Conservation (phyloP, 2,329 filamentous ascomycete genomes). For the Leptosphaerulina australis region DNA sequence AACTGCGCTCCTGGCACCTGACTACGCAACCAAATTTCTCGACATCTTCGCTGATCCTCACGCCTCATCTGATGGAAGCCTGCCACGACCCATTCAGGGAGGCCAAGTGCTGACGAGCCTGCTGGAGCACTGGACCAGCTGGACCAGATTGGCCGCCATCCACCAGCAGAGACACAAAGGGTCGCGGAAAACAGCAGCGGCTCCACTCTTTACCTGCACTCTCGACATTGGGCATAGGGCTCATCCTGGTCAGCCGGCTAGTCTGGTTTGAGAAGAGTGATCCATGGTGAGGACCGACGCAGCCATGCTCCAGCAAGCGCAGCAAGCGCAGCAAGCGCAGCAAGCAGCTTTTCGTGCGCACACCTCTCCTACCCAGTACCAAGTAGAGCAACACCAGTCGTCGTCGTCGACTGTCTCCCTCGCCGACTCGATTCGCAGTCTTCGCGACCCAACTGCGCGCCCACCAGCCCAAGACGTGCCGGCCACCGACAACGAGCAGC, state of each 20-base stretch:
- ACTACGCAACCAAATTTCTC: constrained; percentile 8
- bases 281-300: constrained; percentile 28
- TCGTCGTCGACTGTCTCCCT: constrained; percentile 26
- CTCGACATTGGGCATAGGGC: constrained; percentile 16
- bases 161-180: constrained; percentile 20
- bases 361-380: constrained; percentile 4
- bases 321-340: constrained; percentile 11
- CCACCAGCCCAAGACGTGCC: constrained; percentile 25
- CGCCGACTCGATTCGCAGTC: constrained; percentile 39
- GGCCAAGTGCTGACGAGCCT: constrained; percentile 14
- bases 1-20: constrained; percentile 4
- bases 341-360: constrained; percentile 8
- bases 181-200: constrained; percentile 22
- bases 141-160: background rate
- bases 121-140: constrained; percentile 13
- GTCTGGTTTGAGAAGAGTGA: constrained; percentile 37
- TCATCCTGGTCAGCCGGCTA: constrained; percentile 33
- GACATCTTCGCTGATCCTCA: constrained; percentile 5
- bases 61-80: constrained; percentile 19
- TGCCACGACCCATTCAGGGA: constrained; percentile 19
- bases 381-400: constrained; percentile 7
- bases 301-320: constrained; percentile 37
- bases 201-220: constrained; percentile 9
- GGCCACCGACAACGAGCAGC: constrained; percentile 28
- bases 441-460: constrained; percentile 37